phyloP scores from a whole-genome alignment of 257 asterid species.

The Solanum ahanhuiri region DNA sequence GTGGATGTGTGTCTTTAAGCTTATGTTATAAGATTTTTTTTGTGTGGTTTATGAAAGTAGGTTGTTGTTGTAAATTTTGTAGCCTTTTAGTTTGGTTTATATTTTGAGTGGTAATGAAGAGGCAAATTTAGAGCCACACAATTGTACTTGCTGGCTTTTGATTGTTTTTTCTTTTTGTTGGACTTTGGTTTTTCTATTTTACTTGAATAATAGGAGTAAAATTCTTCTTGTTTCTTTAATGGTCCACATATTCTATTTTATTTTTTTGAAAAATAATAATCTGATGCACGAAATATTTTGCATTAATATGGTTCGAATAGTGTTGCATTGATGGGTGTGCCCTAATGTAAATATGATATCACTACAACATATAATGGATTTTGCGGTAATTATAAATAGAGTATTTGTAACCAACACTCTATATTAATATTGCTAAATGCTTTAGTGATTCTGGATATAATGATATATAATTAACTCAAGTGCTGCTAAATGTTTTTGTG shows the following conservation, averaged over 20 bases:
- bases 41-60: background rate
- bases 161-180: slow-evolving; percentile 1
- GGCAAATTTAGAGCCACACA: slow-evolving; percentile 34
- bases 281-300: accelerated
- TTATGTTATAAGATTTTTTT: slow-evolving; percentile 4
- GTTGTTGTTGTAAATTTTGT: slow-evolving; percentile 1
- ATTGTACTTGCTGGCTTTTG: slow-evolving; percentile 9
- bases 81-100: slow-evolving; percentile 15
- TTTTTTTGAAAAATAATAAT: background rate
- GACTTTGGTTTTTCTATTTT: background rate
- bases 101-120: slow-evolving; percentile 13
- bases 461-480: too few species aligned
- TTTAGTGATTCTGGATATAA: too few species aligned
- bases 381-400: too few species aligned
- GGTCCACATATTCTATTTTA: background rate
- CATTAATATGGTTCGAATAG: background rate
- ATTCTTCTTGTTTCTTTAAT: background rate
- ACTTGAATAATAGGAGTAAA: background rate
- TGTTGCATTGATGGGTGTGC: background rate
- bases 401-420: background rate
- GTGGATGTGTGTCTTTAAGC: background rate
- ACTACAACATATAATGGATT: too few species aligned
- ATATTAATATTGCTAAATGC: too few species aligned
- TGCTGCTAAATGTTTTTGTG: too few species aligned
- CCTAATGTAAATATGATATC: too few species aligned